These are phyloP conservation scores for Citrus glauca DNA, from an alignment of 345 rosid species.

Conservation along the genomic window DNA sequence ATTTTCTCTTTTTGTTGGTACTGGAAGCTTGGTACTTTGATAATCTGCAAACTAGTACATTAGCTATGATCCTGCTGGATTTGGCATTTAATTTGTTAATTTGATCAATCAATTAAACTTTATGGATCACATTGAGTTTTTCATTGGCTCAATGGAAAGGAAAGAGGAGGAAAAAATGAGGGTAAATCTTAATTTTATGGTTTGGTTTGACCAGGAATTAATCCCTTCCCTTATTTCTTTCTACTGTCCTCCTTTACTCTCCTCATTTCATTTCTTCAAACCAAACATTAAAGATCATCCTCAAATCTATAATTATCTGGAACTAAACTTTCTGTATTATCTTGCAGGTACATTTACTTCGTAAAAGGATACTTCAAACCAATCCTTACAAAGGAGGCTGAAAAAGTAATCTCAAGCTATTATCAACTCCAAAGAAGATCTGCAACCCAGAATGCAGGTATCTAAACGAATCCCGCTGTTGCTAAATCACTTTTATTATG, in stretches of 20 bases:
- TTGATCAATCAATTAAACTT: not conserved
- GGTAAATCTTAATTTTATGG: too few relatives aligned
- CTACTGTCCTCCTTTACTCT: too few relatives aligned
- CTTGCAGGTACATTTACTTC: conserved; percentile 70
- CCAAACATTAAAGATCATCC: not conserved
- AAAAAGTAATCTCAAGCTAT: conserved; percentile 80
- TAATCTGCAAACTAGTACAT: not conserved
- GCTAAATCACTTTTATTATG: conserved; percentile 2
- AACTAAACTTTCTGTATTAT: conserved; percentile 2
- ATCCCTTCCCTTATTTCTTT: too few relatives aligned
- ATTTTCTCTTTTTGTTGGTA: not conserved
- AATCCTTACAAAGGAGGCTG: conserved; percentile 80
- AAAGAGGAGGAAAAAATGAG: too few relatives aligned
- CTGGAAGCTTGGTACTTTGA: not conserved
- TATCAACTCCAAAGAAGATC: conserved; percentile 96
- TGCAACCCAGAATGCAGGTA: conserved; percentile 89
- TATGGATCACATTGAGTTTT: not conserved
- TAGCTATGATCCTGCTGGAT: not conserved
- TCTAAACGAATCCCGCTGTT: not conserved
- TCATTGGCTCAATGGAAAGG: too few relatives aligned
- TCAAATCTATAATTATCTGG: not conserved
- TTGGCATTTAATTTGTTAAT: not conserved
- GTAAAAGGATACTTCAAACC: conserved; percentile 81
- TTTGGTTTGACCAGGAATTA: too few relatives aligned
- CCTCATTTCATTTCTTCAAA: too few relatives aligned